These are phyloP conservation scores for Moesziomyces sp. DNA, from an alignment of 1,284 basidiomycete species.

Conservation along the genomic window DNA sequence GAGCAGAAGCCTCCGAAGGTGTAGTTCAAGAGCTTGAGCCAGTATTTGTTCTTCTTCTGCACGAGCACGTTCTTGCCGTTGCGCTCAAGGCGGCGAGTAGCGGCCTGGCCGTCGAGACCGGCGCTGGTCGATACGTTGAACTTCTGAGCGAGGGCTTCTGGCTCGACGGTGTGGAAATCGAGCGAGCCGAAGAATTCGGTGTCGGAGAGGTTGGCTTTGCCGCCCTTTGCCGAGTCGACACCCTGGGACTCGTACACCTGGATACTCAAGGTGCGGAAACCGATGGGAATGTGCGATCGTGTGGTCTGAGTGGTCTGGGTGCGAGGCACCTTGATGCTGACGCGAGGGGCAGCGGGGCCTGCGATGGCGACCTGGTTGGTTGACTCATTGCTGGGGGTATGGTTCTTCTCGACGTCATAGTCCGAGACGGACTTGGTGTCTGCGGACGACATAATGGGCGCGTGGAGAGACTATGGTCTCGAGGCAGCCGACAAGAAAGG, in stretches of 20 bases:
- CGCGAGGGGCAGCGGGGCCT: conserved; percentile 22
- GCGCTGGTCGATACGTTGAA: conserved; percentile 70
- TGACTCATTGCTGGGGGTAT: conserved; percentile 16
- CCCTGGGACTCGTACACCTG: conserved; percentile 56
- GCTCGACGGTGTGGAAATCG: conserved; percentile 73
- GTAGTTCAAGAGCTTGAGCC: conserved; percentile 72
- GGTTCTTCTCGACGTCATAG: conserved; percentile 42
- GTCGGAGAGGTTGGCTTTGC: conserved; percentile 36
- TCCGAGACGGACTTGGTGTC: conserved; percentile 33
- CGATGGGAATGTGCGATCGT: conserved; percentile 49
- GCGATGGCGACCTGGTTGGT: conserved; percentile 9
- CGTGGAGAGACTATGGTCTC: conserved; percentile 6
- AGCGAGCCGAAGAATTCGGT: conserved; percentile 64
- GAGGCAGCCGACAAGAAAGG: conserved; percentile 5
- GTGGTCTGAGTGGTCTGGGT: conserved; percentile 45
- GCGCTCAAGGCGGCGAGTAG: conserved; percentile 70
- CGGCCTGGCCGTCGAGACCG: conserved; percentile 73
- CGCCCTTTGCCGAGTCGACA: conserved; percentile 24
- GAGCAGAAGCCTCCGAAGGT: conserved; percentile 74
- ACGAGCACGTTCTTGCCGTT: conserved; percentile 72
- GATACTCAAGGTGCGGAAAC: conserved; percentile 60
- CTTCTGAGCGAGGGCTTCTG: conserved; percentile 71
- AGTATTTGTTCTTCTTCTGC: conserved; percentile 71
- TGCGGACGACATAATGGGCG: conserved; percentile 17
- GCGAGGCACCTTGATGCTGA: conserved; percentile 39